A percentile compares a stretch with the other conserved stretches of the same genome.
These are phyloP conservation scores for Alternaria rosae DNA, from an alignment of 2,329 filamentous ascomycete species.

Conservation along the genomic window DNA sequence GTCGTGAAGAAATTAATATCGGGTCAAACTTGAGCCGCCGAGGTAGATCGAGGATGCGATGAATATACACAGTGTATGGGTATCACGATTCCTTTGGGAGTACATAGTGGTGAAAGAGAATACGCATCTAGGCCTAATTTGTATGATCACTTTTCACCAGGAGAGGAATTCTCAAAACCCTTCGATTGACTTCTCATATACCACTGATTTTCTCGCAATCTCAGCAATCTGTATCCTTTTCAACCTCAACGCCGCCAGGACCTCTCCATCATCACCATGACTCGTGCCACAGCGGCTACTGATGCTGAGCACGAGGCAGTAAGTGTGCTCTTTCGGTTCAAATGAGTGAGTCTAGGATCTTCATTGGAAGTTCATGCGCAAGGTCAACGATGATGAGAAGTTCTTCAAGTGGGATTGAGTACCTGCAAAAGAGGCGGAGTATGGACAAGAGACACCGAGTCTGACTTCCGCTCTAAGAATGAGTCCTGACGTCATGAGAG, in stretches of 20 bases:
- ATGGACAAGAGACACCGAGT: background rate
- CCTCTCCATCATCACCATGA: background rate
- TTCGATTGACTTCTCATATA: no score
- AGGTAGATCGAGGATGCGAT: no score
- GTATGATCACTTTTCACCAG: background rate
- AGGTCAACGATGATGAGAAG: background rate
- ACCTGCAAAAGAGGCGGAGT: background rate
- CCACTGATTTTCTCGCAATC: no score
- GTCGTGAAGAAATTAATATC: no score
- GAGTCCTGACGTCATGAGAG: background rate
- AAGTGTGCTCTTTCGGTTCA: background rate
- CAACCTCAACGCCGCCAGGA: background rate
- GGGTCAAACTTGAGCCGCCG: no score
- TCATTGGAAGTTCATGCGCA: background rate
- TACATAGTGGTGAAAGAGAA: background rate
- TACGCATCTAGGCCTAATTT: background rate
- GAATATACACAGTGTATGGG: no score
- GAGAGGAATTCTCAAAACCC: no score
- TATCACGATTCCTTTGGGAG: no score
- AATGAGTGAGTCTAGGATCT: background rate
- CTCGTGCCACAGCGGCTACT: background rate
- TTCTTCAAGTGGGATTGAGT: background rate
- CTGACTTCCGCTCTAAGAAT: background rate
- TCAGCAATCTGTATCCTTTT: background rate
- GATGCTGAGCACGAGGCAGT: background rate